Conservation (phyloP, 345 rosid genomes). For the Camelina laxa region DNA sequence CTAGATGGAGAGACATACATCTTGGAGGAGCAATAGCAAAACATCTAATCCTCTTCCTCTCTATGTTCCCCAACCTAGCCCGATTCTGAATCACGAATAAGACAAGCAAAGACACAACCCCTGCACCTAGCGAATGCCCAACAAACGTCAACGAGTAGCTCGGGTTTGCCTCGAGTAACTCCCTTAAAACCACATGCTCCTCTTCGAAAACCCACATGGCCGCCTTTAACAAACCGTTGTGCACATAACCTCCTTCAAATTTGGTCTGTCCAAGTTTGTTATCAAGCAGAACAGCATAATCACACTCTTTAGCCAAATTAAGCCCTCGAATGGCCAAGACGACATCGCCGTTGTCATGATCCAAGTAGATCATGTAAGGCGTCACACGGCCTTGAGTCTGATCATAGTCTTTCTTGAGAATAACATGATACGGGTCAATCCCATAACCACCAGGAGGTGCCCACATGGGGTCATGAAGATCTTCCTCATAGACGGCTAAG, state of each 20-base stretch:
- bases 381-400: constrained; percentile 69
- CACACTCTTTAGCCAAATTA: constrained; percentile 81
- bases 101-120: constrained; percentile 72
- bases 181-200: constrained; percentile 62
- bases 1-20: constrained; percentile 90
- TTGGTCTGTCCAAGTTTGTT: constrained; percentile 86
- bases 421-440: constrained; percentile 67
- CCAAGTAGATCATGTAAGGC: constrained; percentile 84
- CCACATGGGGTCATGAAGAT: constrained; percentile 80
- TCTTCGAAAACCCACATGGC: constrained; percentile 81
- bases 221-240: constrained; percentile 83
- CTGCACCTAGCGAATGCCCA: constrained; percentile 94
- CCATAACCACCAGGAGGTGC: constrained; percentile 91
- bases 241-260: constrained; percentile 93
- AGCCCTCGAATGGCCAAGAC: constrained; percentile 81
- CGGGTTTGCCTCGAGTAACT: constrained; percentile 64
- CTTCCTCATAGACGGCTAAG: constrained; percentile 76
- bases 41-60: constrained; percentile 82
- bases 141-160: constrained; percentile 76
- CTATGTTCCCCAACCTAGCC: constrained; percentile 66
- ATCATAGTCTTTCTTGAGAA: constrained; percentile 64
- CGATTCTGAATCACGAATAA: constrained; percentile 65
- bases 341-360: constrained; percentile 65
- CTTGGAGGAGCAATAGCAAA: constrained; percentile 90
- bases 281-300: constrained; percentile 87